A percentile compares a stretch with the other conserved stretches of the same genome.
phyloP scores from a whole-genome alignment of 108 stramenopile genomes.

The Asterionellopsis glacialis region DNA sequence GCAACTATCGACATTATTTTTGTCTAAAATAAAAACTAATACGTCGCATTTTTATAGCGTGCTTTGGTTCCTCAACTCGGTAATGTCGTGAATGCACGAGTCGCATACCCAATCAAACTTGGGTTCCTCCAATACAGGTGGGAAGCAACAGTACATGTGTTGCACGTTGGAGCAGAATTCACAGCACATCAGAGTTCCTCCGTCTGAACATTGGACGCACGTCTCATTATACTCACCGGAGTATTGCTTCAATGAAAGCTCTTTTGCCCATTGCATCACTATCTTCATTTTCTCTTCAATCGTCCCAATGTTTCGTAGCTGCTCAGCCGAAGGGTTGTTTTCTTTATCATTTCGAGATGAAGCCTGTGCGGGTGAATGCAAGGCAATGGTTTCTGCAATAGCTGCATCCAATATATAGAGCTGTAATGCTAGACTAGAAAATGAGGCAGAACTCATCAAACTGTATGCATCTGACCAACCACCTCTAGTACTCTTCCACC shows the following conservation, averaged over 20 bases:
- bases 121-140: conserved; percentile 1
- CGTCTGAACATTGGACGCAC: conserved; percentile 25
- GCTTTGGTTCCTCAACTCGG: conserved; percentile 6
- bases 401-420: conserved; percentile 34
- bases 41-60: no score
- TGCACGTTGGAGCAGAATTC: conserved; percentile 35
- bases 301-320: background rate
- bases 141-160: conserved; percentile 24
- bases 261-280: conserved; percentile 10
- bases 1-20: background rate
- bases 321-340: background rate
- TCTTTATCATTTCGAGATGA: background rate
- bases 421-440: conserved; percentile 20
- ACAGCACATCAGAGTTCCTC: conserved; percentile 29
- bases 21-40: no score
- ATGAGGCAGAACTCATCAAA: conserved; percentile 6
- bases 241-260: conserved; percentile 3
- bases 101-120: conserved; percentile 24
- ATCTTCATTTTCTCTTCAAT: conserved; percentile 9
- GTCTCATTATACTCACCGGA: conserved; percentile 9
- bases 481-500: conserved; percentile 21
- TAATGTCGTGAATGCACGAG: conserved; percentile 24
- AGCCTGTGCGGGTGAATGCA: background rate
- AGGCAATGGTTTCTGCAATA: conserved; percentile 13
- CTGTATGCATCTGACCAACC: conserved; percentile 35